Conservation (phyloP, 768 basidiomycete species). For the Lactifluus pinguis region DNA sequence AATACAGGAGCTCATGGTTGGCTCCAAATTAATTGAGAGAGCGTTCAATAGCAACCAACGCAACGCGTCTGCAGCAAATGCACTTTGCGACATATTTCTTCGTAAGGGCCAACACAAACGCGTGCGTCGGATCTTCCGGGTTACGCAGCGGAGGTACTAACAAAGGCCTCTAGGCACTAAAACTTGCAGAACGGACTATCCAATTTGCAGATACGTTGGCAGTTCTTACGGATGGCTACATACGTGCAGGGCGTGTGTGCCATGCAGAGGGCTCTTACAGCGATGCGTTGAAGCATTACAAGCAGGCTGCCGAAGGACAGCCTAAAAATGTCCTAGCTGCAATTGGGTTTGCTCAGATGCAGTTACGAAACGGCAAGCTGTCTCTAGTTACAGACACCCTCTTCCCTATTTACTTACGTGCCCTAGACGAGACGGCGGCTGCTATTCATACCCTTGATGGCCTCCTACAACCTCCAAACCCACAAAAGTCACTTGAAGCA, state of each 20-base stretch:
- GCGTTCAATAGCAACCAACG: constrained; percentile 76
- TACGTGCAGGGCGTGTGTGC: constrained; percentile 72
- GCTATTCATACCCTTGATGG: constrained; percentile 82
- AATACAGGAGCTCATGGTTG: constrained; percentile 46
- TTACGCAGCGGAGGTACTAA: not conserved
- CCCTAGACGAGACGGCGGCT: constrained; percentile 66
- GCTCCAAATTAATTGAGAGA: constrained; percentile 61
- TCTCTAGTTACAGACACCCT: not conserved
- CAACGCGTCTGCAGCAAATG: constrained; percentile 77
- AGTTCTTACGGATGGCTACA: constrained; percentile 77
- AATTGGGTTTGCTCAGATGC: constrained; percentile 81
- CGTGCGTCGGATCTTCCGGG: constrained; percentile 30
- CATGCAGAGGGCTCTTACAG: constrained; percentile 59
- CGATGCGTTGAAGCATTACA: constrained; percentile 67
- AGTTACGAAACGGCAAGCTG: constrained; percentile 67
- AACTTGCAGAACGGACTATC: constrained; percentile 88
- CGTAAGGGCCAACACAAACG: constrained; percentile 56
- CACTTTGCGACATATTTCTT: constrained; percentile 70
- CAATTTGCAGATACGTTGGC: constrained; percentile 88
- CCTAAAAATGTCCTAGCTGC: constrained; percentile 71
- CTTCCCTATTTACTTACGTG: not conserved
- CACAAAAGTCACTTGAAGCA: constrained; percentile 69
- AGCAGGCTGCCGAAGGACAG: constrained; percentile 53
- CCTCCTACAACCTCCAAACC: constrained; percentile 56
- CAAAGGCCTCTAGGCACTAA: constrained; percentile 52